Base-by-base conservation (phyloP, 495 filamentous ascomycete species). In the Aspergillus bridgeri region DNA sequence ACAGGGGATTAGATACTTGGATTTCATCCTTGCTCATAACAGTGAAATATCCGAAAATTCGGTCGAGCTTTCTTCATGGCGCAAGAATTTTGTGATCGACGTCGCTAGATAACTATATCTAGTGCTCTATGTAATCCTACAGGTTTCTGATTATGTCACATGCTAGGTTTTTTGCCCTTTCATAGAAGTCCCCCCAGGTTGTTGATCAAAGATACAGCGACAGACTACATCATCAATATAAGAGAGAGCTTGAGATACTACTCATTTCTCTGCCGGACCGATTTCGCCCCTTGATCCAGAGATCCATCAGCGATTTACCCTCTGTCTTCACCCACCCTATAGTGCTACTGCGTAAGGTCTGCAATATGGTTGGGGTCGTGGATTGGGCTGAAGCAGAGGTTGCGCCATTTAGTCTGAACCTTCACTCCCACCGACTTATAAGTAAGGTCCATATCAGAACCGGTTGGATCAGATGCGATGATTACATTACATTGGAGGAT, bases 331-430 rank as follows among this genome's bases (percentile, higher is more conserved):
- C 69, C 19, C 65, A 77, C 3, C 74, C 73, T n/a, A 74, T 71
- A 64, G 73, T 74, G 6, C 65, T 77, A 17, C 65, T 77, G 6
- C 71, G 75, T 52, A 55, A 53, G 38, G 74, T 72, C 51, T 75
- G 60, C 51, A 66, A 70, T 61, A 55, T 77, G 9, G 64, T 67
- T 29, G 73, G 72, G n/a, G 73, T 77, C 17, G 62, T 77, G 33
- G 71, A 76, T 61, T 77, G 69, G 74, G 71, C 72, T 2, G 69
- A 77, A 60, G 69, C 73, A 0, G 65, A 71, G 56, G 61, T 77
- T 46, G 60, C 63, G 13, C 68, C 75, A 21, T 79, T 73, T 53
- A 73, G 75, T 9, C 47, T 67, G 0, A 76, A 75, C 49, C 64
- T 79, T 3, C 59, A 75, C 51, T 75, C 69, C 24, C 66, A 74